A percentile compares a stretch with the other conserved stretches of the same genome.
phyloP scores from a whole-genome alignment of 345 rosid species.

The Gossypium mustelinum region DNA sequence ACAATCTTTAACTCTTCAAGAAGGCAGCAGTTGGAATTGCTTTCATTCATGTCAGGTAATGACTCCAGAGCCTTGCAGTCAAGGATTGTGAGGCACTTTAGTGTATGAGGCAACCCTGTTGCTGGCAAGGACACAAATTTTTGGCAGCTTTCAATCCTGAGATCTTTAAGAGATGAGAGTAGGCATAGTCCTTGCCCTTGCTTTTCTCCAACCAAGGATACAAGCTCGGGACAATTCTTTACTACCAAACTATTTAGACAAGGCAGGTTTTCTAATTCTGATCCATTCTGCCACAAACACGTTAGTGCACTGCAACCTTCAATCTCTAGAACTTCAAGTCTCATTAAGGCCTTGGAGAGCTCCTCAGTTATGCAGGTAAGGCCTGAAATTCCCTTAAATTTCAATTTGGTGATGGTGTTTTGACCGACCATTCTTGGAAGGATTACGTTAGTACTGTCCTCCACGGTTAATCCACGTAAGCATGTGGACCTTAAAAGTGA shows the following conservation, averaged over 20 bases:
- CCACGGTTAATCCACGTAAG: conserved; percentile 5
- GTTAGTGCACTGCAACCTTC: conserved; percentile 1
- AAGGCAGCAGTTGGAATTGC: background rate
- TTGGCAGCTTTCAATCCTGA: conserved; percentile 12
- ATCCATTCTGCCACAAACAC: conserved; percentile 4
- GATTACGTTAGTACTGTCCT: background rate
- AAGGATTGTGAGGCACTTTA: background rate
- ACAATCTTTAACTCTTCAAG: conserved; percentile 19
- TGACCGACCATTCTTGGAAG: background rate
- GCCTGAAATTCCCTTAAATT: background rate
- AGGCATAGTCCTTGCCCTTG: background rate
- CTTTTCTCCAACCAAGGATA: conserved; percentile 4
- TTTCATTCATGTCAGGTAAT: background rate
- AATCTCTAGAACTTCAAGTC: conserved; percentile 12
- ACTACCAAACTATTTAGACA: conserved; percentile 6
- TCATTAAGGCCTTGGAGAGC: background rate
- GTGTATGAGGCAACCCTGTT: background rate
- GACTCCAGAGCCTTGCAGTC: conserved; percentile 3
- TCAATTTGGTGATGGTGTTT: conserved; percentile 8
- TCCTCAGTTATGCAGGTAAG: conserved; percentile 11
- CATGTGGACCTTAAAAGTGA: background rate
- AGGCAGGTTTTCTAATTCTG: background rate
- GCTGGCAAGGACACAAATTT: background rate
- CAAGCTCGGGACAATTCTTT: conserved; percentile 5
- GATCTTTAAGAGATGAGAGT: background rate